These are phyloP conservation scores for Globisporangium yorkense DNA, from an alignment of 352 stramenopile species.

Conservation along the genomic window DNA sequence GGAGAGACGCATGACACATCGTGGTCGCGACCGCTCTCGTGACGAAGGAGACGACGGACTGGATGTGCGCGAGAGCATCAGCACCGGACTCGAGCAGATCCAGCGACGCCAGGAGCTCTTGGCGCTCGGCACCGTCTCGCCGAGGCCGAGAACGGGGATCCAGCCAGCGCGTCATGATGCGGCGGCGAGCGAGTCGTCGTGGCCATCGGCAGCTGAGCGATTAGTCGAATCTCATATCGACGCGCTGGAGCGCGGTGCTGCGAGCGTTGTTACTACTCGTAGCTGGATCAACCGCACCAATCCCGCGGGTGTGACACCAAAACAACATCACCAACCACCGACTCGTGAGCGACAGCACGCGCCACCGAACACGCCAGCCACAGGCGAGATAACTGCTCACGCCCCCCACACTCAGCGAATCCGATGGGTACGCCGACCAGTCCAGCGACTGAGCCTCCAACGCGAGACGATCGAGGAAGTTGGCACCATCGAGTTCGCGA, in stretches of 20 bases:
- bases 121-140: slow-evolving; percentile 8
- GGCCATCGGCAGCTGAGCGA: neutral
- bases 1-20: no score
- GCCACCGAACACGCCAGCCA: neutral
- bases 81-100: slow-evolving; percentile 16
- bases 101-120: slow-evolving; percentile 13
- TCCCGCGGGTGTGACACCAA: neutral
- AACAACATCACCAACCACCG: neutral
- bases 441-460: slow-evolving; percentile 12
- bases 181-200: neutral
- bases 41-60: neutral
- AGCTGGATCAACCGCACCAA: no score
- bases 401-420: slow-evolving; percentile 8
- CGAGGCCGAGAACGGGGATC: neutral
- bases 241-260: no score
- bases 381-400: neutral
- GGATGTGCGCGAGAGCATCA: slow-evolving; percentile 1
- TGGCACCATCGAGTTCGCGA: slow-evolving; percentile 22
- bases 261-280: no score
- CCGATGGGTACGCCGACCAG: slow-evolving; percentile 13
- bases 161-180: no score
- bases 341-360: neutral
- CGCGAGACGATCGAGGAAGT: slow-evolving; percentile 4
- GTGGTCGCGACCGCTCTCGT: no score
- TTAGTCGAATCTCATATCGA: no score